These are phyloP conservation scores for Panicum miliaceum DNA, from an alignment of 176 grass and related monocot genomes.

Conservation along the genomic window DNA sequence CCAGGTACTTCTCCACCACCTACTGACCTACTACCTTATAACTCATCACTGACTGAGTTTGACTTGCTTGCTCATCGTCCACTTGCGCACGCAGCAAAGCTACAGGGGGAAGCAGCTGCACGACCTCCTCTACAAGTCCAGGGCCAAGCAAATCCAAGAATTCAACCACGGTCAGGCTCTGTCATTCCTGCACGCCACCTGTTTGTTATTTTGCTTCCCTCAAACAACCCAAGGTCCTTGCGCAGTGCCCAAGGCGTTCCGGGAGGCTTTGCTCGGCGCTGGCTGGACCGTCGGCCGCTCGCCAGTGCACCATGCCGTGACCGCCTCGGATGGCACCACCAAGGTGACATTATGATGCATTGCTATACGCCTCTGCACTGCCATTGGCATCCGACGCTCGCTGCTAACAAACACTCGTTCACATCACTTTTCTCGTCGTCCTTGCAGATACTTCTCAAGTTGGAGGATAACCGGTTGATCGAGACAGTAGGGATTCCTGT, in stretches of 20 bases:
- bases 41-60: no score
- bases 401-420: no score
- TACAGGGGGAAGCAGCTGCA: constrained; percentile 94
- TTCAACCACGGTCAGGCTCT: constrained; percentile 57
- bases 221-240: background rate
- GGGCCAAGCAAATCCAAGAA: constrained; percentile 78
- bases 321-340: constrained; percentile 75
- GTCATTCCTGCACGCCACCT: background rate
- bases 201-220: constrained; percentile 47
- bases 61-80: background rate
- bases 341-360: constrained; percentile 48
- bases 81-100: constrained; percentile 57
- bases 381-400: no score
- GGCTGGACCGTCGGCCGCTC: constrained; percentile 85
- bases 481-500: constrained; percentile 94
- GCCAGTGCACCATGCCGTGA: constrained; percentile 72
- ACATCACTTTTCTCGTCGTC: background rate
- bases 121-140: constrained; percentile 87
- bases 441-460: constrained; percentile 88
- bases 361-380: no score
- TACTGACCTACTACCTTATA: no score
- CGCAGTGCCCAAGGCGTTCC: constrained; percentile 83
- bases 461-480: constrained; percentile 89
- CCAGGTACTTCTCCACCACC: constrained; percentile 49
- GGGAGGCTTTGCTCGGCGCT: constrained; percentile 62